phyloP scores from a whole-genome alignment of 2,329 filamentous ascomycete genomes.

The Lomentospora prolificans region DNA sequence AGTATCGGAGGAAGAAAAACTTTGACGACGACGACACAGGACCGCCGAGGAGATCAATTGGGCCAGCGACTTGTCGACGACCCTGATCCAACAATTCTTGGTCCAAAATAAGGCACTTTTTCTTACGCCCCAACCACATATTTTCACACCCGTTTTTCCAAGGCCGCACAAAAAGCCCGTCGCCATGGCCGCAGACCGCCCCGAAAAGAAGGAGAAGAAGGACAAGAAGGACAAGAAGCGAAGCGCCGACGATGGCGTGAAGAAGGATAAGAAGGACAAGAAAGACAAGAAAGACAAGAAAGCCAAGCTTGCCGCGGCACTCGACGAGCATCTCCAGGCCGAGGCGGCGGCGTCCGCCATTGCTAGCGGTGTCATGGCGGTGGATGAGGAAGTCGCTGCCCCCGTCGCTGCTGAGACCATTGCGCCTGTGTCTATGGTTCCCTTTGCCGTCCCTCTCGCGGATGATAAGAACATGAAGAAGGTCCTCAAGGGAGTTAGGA shows the following conservation, averaged over 20 bases:
- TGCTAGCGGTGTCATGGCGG: slow-evolving; percentile 30
- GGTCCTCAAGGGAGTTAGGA: slow-evolving; percentile 46
- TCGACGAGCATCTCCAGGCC: slow-evolving; percentile 52
- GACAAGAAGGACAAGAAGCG: slow-evolving; percentile 51
- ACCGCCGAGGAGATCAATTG: neutral
- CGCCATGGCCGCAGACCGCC: slow-evolving; percentile 37
- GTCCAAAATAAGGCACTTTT: no score
- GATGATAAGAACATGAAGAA: slow-evolving; percentile 67
- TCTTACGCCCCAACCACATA: no score
- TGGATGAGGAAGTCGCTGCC: slow-evolving; percentile 31
- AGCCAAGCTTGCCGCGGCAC: slow-evolving; percentile 56
- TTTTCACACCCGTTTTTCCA: neutral
- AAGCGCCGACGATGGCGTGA: slow-evolving; percentile 42
- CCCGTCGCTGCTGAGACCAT: slow-evolving; percentile 21
- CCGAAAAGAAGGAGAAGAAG: slow-evolving; percentile 35
- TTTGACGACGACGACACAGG: neutral
- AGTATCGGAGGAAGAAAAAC: neutral
- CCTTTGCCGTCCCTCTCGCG: slow-evolving; percentile 73
- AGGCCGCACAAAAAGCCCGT: neutral
- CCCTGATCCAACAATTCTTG: neutral
- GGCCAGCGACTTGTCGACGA: neutral
- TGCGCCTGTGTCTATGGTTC: slow-evolving; percentile 55
- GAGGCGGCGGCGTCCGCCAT: slow-evolving; percentile 25
- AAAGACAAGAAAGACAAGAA: slow-evolving; percentile 64
- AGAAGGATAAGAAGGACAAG: slow-evolving; percentile 49